Evolutionary conservation across 2,329 filamentous ascomycete species (phyloP).

Genomic region (Cadophora luteo-olivacea): DNA sequence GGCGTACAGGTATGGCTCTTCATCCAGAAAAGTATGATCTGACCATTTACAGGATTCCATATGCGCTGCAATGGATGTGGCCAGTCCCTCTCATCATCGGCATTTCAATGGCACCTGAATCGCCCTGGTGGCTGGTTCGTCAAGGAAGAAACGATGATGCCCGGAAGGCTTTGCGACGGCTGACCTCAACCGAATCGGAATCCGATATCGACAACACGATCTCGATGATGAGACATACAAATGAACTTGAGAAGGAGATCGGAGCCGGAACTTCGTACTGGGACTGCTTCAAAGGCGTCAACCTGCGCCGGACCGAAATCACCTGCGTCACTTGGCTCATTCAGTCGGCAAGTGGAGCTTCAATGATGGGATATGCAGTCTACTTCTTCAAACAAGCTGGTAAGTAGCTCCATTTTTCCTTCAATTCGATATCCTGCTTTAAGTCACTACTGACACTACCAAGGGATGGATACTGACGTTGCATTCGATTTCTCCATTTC

Average conservation of each 20-base stretch:
- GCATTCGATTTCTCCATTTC: slow-evolving; percentile 62
- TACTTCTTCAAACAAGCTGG: slow-evolving; percentile 65
- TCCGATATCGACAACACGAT: slow-evolving; percentile 41
- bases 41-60: not conserved
- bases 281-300: slow-evolving; percentile 57
- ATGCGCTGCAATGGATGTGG: slow-evolving; percentile 56
- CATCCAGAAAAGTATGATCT: not conserved
- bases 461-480: slow-evolving; percentile 43
- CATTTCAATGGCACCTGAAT: slow-evolving; percentile 52
- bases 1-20: slow-evolving; percentile 48
- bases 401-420: slow-evolving; percentile 38
- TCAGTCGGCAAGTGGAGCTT: slow-evolving; percentile 66
- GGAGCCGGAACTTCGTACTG: slow-evolving; percentile 52
- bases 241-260: slow-evolving; percentile 58
- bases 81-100: slow-evolving; percentile 53
- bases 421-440: not conserved
- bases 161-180: slow-evolving; percentile 11
- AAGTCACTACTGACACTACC: not conserved
- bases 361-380: slow-evolving; percentile 69
- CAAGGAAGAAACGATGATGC: slow-evolving; percentile 9
- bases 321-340: slow-evolving; percentile 64
- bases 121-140: slow-evolving; percentile 14
- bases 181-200: not conserved
- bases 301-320: slow-evolving; percentile 59
- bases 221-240: slow-evolving; percentile 61